These are phyloP conservation scores for Fomitopsis pinicola DNA, from an alignment of 1,284 basidiomycete species.

Conservation along the genomic window DNA sequence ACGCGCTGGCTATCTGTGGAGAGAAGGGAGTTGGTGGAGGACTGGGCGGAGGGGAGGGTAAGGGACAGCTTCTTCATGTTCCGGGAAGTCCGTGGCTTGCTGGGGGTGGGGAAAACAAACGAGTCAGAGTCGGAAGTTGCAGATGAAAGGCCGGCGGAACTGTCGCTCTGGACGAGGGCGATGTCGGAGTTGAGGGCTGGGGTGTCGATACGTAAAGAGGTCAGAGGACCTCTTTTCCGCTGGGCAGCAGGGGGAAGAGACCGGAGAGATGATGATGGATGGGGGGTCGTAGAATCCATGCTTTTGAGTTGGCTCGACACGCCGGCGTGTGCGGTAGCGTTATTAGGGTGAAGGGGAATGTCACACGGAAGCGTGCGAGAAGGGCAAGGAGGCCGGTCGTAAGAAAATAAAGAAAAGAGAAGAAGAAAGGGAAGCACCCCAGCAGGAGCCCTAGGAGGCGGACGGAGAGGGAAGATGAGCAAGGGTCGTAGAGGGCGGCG, in stretches of 20 bases:
- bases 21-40: constrained; percentile 48
- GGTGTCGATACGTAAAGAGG: constrained; percentile 57
- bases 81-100: constrained; percentile 42
- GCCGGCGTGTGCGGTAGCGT: constrained; percentile 39
- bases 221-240: constrained; percentile 52
- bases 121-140: constrained; percentile 49
- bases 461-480: constrained; percentile 11
- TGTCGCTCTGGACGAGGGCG: constrained; percentile 44
- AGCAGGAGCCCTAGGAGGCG: constrained; percentile 14
- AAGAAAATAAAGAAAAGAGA: constrained; percentile 13
- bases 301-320: constrained; percentile 37
- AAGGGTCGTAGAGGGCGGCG: constrained; percentile 7
- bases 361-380: constrained; percentile 21
- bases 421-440: constrained; percentile 11
- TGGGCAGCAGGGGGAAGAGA: constrained; percentile 27
- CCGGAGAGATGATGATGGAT: constrained; percentile 24
- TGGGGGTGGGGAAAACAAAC: constrained; percentile 37
- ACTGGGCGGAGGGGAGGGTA: constrained; percentile 56
- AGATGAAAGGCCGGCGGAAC: constrained; percentile 46
- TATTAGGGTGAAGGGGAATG: constrained; percentile 15
- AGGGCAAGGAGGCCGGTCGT: constrained; percentile 25
- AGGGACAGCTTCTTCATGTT: constrained; percentile 78
- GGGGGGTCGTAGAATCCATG: constrained; percentile 34
- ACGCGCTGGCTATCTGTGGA: constrained; percentile 28
- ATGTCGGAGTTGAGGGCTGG: constrained; percentile 44